phyloP scores from a whole-genome alignment of 805 yeast genomes.

The Debaryomyces castellii region DNA sequence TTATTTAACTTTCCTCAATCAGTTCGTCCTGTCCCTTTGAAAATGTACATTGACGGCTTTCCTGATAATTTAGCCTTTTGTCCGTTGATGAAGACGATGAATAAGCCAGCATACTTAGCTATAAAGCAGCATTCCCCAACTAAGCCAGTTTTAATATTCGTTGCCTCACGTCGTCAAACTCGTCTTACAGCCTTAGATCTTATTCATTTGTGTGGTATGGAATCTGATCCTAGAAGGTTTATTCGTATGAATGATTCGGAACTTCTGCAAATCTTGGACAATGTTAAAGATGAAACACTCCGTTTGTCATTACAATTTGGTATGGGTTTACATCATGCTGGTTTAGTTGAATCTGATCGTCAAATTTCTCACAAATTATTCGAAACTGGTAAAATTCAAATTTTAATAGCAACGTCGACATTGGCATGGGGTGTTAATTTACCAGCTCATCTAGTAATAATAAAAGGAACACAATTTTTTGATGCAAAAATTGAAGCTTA shows the following conservation, averaged over 20 bases:
- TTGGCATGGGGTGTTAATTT: slow-evolving; percentile 86
- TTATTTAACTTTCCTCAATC: slow-evolving; percentile 78
- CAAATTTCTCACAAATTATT: slow-evolving; percentile 68
- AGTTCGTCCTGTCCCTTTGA: slow-evolving; percentile 81
- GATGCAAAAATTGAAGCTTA: slow-evolving; percentile 67
- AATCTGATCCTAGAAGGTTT: slow-evolving; percentile 72
- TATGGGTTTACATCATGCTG: slow-evolving; percentile 81
- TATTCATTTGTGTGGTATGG: slow-evolving; percentile 77
- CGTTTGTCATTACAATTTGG: slow-evolving; percentile 74
- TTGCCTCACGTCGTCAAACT: slow-evolving; percentile 81
- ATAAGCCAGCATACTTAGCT: slow-evolving; percentile 88
- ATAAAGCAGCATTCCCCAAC: slow-evolving; percentile 86
- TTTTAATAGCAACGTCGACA: slow-evolving; percentile 77
- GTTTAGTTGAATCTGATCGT: slow-evolving; percentile 71
- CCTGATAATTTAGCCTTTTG: slow-evolving; percentile 80
- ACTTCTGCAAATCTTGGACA: slow-evolving; percentile 45
- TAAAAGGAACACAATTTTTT: slow-evolving; percentile 72
- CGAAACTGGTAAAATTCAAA: slow-evolving; percentile 68
- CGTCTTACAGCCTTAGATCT: slow-evolving; percentile 76
- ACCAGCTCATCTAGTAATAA: slow-evolving; percentile 77
- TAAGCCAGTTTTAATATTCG: slow-evolving; percentile 82
- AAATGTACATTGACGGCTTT: slow-evolving; percentile 85
- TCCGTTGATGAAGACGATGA: slow-evolving; percentile 85
- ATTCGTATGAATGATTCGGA: slow-evolving; percentile 65
- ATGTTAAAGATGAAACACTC: slow-evolving; percentile 81